A percentile compares a stretch with the other conserved stretches of the same genome.
phyloP scores from a whole-genome alignment of 208 protist genomes.

The Strigomonas culicis region DNA sequence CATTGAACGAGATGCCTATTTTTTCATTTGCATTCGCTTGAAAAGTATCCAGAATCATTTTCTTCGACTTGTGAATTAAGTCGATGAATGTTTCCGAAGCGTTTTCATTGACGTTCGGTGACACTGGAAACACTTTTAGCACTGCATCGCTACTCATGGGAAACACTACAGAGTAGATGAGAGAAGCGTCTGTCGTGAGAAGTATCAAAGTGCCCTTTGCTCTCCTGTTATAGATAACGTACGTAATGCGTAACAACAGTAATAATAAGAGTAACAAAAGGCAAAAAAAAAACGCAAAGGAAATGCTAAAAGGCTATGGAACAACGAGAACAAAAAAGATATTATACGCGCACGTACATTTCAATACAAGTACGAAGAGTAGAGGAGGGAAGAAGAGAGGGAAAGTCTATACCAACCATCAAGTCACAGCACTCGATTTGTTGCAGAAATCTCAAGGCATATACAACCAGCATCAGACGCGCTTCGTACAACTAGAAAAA shows the following conservation, averaged over 20 bases:
- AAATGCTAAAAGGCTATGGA: background rate
- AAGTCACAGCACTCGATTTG: too few species aligned
- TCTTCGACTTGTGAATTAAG: conserved; percentile 9
- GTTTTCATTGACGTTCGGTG: background rate
- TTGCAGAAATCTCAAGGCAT: background rate
- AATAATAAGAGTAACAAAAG: background rate
- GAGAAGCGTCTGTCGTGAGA: too few species aligned
- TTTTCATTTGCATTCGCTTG: conserved; percentile 26
- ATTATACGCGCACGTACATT: too few species aligned
- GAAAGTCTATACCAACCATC: too few species aligned
- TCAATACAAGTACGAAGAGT: too few species aligned
- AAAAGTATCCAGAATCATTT: conserved; percentile 44
- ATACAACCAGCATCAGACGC: too few species aligned
- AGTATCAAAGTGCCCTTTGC: too few species aligned
- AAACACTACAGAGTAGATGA: background rate
- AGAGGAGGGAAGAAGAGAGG: too few species aligned
- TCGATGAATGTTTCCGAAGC: background rate
- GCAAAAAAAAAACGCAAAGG: background rate
- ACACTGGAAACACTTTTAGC: background rate
- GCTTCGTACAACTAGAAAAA: background rate
- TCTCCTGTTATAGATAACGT: too few species aligned
- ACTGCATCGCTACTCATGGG: too few species aligned
- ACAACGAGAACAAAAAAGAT: background rate
- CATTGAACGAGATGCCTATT: conserved; percentile 89
- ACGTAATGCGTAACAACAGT: too few species aligned